Evolutionary conservation across 345 rosid species (phyloP).

Genomic region (Salix dunnii): DNA sequence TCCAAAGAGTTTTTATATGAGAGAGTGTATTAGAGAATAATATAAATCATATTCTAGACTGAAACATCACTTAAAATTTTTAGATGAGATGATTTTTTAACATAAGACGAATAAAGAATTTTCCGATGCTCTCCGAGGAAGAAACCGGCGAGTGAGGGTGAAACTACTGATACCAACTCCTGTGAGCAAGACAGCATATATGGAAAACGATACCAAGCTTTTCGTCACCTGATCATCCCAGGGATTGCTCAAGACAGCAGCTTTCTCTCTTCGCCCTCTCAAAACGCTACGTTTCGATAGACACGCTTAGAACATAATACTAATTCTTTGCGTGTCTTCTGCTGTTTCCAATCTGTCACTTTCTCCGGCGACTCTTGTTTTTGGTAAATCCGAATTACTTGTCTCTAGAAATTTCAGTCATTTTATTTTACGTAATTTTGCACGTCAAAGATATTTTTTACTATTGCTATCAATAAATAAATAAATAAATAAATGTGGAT

Average conservation of each 20-base stretch:
- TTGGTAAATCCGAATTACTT: neutral
- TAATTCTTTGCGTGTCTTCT: neutral
- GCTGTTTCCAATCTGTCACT: neutral
- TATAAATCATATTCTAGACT: too few relatives aligned
- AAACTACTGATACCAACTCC: neutral
- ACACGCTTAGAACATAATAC: neutral
- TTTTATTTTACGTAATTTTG: neutral
- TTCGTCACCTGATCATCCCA: neutral
- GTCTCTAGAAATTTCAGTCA: neutral
- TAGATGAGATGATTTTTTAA: too few relatives aligned
- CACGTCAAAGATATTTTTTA: neutral
- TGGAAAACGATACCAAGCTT: neutral
- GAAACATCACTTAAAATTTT: fast-evolving
- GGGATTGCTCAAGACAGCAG: neutral
- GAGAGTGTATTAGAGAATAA: too few relatives aligned
- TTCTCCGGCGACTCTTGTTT: neutral
- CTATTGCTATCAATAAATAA: neutral
- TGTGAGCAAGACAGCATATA: neutral
- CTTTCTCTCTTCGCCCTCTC: neutral
- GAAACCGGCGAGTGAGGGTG: neutral
- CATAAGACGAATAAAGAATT: neutral
- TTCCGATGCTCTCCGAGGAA: neutral
- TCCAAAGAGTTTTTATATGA: too few relatives aligned
- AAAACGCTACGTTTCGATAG: neutral
- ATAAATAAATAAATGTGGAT: too few relatives aligned